Conservation (phyloP, 192 early-diverging fungal species). For the Coemansia erecta region DNA sequence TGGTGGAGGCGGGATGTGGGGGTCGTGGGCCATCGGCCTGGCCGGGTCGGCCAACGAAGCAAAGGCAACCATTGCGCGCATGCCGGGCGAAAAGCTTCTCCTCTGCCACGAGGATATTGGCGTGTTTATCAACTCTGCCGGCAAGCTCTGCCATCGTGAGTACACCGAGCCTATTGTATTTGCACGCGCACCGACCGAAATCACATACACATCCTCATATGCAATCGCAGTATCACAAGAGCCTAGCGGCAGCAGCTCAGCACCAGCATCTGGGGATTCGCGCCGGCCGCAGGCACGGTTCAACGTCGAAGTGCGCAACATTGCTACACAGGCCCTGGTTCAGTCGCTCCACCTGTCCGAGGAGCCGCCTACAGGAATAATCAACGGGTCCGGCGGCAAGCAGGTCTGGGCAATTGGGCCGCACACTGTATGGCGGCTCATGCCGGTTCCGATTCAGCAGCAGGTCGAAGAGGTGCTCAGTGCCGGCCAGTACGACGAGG, state of each 20-base stretch:
- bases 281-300: constrained; percentile 2
- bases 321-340: constrained; percentile 77
- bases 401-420: constrained; percentile 68
- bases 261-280: background rate
- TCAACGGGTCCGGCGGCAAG: constrained; percentile 69
- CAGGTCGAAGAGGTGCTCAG: constrained; percentile 73
- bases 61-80: constrained; percentile 43
- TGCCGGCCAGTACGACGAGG: constrained; percentile 70
- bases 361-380: constrained; percentile 49
- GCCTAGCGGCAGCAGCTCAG: background rate
- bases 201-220: constrained; percentile 52
- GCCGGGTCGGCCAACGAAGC: constrained; percentile 25
- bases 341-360: constrained; percentile 72
- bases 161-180: constrained; percentile 44
- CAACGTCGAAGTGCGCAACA: constrained; percentile 83
- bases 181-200: constrained; percentile 27
- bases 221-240: constrained; percentile 32
- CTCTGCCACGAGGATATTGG: constrained; percentile 51
- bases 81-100: constrained; percentile 52
- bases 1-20: constrained; percentile 43
- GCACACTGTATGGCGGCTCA: constrained; percentile 71
- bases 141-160: constrained; percentile 49
- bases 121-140: constrained; percentile 48
- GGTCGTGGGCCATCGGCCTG: constrained; percentile 46
- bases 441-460: constrained; percentile 49